Base-by-base conservation (phyloP, 148 eudicot species). In the Limonium bicolor region DNA sequence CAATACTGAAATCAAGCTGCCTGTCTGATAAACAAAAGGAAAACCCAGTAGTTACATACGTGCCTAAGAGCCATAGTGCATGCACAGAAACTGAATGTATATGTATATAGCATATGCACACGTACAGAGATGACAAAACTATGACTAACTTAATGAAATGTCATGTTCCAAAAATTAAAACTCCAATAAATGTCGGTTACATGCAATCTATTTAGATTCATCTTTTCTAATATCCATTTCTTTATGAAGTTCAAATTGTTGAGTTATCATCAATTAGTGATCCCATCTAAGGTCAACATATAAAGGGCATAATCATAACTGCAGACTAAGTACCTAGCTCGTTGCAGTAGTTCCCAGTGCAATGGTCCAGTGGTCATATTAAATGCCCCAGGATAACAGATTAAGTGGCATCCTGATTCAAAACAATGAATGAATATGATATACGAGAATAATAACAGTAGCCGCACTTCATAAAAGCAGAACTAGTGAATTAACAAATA, bases 361-460 rank as follows among this genome's bases (percentile, higher is more conserved):
- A 92, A 42, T 15, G 99, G 99, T 54, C 99, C 99, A 35, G 99
- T 92, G 20, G 87, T 78, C 99, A 78, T 92, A 70, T 92, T 92
- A 65, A 92, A 92, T 46, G 95, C 99, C 51, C 99, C 99, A 41
- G 99, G 99, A 62, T 92, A 92, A 50, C 95, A 85, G 48, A 92
- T 42, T 63, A 92, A 68, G 56, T 92, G 99, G 63, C 86, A 87
- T 46, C 99, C 99, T 92, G 61, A 53, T 29, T 35, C 20, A 20
- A 1, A 5, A n/a, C 9, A 28, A 43, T 22, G 8, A 2, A 4
- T 7, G 9, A 6, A 2, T 1, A 14, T 14, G 10, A 18, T 38
- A 22, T 38, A 38, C 20, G 12, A 38, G 0, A 15, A 22, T 38
- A 18, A 11, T 15, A 14, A 2, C 5, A 36, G 15, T 11, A n/a